These are phyloP conservation scores for Ophiostoma sp. DNA, from an alignment of 2,329 filamentous ascomycete species.

Conservation along the genomic window DNA sequence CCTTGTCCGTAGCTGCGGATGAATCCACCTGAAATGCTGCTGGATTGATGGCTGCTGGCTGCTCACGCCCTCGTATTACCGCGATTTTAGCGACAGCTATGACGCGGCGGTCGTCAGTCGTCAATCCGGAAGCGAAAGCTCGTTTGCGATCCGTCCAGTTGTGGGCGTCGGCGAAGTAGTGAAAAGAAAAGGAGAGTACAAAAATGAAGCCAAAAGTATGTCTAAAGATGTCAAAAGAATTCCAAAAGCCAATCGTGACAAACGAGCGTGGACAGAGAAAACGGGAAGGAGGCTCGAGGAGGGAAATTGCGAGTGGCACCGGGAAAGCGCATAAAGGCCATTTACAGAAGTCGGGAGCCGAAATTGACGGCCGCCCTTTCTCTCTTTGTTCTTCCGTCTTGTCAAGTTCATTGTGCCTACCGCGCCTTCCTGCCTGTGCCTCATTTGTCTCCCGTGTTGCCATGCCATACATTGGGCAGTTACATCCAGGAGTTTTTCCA, in stretches of 20 bases:
- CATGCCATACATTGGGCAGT: neutral
- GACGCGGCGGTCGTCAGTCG: slow-evolving; percentile 13
- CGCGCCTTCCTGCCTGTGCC: slow-evolving; percentile 9
- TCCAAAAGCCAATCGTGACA: neutral
- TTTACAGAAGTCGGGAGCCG: slow-evolving; percentile 10
- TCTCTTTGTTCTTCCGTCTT: neutral
- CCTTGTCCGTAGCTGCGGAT: slow-evolving; percentile 15
- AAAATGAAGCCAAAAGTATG: neutral
- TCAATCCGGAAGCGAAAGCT: neutral
- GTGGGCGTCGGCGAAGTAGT: neutral
- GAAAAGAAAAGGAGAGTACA: neutral
- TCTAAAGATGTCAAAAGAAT: neutral
- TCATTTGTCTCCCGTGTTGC: slow-evolving; percentile 1
- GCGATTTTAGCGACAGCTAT: neutral
- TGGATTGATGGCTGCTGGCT: neutral
- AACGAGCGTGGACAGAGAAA: neutral
- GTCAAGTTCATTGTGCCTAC: neutral
- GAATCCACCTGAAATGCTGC: neutral
- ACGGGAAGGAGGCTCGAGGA: neutral
- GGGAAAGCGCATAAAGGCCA: slow-evolving; percentile 14
- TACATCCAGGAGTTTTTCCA: neutral
- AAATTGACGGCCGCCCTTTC: slow-evolving; percentile 9
- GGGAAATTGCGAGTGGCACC: neutral
- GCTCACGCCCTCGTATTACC: slow-evolving; percentile 9
- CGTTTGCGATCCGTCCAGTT: neutral